Conservation (phyloP, 1,284 basidiomycete genomes). For the Sporisorium exsertum region DNA sequence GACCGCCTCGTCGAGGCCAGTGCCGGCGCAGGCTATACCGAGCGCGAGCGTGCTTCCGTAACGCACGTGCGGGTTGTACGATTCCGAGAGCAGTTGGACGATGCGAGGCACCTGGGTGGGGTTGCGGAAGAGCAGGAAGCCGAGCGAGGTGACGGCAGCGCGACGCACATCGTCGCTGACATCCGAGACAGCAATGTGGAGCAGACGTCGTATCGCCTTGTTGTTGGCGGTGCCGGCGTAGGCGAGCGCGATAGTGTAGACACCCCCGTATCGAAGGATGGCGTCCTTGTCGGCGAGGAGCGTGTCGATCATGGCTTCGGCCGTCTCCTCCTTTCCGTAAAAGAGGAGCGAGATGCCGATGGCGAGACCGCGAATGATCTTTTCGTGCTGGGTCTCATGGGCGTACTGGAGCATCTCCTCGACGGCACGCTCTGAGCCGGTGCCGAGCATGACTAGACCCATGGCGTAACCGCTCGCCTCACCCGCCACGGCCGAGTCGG, state of each 20-base stretch:
- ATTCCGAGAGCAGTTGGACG: constrained; percentile 68
- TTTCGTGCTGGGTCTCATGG: constrained; percentile 69
- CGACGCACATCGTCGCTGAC: constrained; percentile 68
- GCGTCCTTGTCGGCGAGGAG: constrained; percentile 67
- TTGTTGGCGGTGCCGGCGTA: constrained; percentile 70
- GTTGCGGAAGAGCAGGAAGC: constrained; percentile 69
- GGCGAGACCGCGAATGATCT: constrained; percentile 69
- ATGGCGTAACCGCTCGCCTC: constrained; percentile 69
- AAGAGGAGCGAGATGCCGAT: constrained; percentile 68
- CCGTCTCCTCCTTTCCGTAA: constrained; percentile 67
- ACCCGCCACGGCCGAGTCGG: constrained; percentile 67
- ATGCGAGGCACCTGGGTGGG: constrained; percentile 68
- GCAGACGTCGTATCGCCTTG: constrained; percentile 64
- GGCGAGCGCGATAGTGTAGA: constrained; percentile 68
- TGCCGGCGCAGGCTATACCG: constrained; percentile 68
- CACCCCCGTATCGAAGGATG: constrained; percentile 68
- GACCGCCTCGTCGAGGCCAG: constrained; percentile 67
- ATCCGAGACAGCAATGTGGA: constrained; percentile 68
- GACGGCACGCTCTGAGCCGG: constrained; percentile 63
- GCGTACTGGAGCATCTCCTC: constrained; percentile 70
- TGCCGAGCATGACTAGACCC: constrained; percentile 69
- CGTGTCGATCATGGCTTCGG: constrained; percentile 66
- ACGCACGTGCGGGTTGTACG: constrained; percentile 69
- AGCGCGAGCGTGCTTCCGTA: constrained; percentile 69
- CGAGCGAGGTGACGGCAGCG: constrained; percentile 67